Evolutionary conservation across 129 eudicot species (phyloP).

Genomic region (Sambucus nigra): DNA sequence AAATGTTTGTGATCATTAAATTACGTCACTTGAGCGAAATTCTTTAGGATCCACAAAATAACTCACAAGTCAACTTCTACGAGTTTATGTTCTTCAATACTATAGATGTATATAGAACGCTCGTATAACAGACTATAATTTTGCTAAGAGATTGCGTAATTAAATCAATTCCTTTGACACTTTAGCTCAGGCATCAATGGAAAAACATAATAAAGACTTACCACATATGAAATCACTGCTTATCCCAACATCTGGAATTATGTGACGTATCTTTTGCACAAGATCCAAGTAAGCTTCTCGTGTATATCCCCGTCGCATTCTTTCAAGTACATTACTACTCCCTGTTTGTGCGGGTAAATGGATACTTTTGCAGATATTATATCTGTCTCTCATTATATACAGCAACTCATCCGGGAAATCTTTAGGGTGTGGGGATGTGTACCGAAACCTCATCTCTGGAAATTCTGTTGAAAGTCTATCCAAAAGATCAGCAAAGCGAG

Average conservation of each 20-base stretch:
- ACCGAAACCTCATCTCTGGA: conserved; percentile 92
- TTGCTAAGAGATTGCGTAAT: no score
- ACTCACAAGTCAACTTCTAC: no score
- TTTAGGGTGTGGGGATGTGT: conserved; percentile 99
- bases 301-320: conserved; percentile 92
- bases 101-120: no score
- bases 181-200: not conserved
- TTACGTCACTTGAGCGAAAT: no score
- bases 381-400: conserved; percentile 74
- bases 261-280: conserved; percentile 66
- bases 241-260: conserved; percentile 89
- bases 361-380: conserved; percentile 82
- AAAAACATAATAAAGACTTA: conserved; percentile 22
- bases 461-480: conserved; percentile 81
- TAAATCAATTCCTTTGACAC: no score
- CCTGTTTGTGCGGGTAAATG: conserved; percentile 98
- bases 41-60: no score
- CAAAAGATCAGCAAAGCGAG: conserved; percentile 84
- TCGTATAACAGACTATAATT: no score
- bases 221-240: conserved; percentile 98
- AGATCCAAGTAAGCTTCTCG: conserved; percentile 94
- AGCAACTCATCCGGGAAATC: conserved; percentile 91
- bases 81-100: no score
- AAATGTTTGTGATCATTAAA: no score
- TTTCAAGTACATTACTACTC: conserved; percentile 74